Conservation (phyloP, 495 filamentous ascomycete genomes). For the Hypoxylon intermedium region DNA sequence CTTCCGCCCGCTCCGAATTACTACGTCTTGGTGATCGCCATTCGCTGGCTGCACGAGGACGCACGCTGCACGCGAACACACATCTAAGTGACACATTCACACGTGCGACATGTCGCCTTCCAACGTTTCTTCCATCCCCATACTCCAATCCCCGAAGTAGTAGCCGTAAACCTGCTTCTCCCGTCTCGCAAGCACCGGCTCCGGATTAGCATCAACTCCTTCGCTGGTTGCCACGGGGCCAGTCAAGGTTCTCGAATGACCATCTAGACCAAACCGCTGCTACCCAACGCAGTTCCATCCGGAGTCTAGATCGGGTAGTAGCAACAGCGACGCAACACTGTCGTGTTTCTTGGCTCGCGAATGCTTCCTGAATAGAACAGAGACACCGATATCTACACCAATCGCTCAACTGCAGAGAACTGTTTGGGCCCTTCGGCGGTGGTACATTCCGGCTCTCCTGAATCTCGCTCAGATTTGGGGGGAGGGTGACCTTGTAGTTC, state of each 20-base stretch:
- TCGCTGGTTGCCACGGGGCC: conserved; percentile 4
- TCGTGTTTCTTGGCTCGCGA: conserved; percentile 21
- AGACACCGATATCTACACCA: background rate
- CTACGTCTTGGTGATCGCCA: too few species aligned
- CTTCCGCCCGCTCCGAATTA: too few species aligned
- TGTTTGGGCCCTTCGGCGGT: background rate
- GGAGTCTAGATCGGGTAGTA: conserved; percentile 8
- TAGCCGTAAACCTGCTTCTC: background rate
- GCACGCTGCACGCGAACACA: background rate
- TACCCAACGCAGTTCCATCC: conserved; percentile 29
- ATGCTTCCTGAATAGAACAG: conserved; percentile 12
- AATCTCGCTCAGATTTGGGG: conserved; percentile 8
- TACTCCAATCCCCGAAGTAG: background rate
- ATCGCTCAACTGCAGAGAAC: background rate
- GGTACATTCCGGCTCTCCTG: background rate
- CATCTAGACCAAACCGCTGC: conserved; percentile 9
- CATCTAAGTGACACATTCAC: background rate
- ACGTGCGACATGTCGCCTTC: conserved; percentile 1
- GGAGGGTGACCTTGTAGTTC: too few species aligned
- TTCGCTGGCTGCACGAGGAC: background rate
- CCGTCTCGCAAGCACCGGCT: background rate
- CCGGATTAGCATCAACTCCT: conserved; percentile 2
- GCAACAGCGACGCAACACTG: background rate
- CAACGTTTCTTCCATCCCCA: background rate
- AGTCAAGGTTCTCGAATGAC: conserved; percentile 1